Base-by-base conservation (phyloP, 371 early-diverging fungal genomes). In the Haplosporangium sp. region DNA sequence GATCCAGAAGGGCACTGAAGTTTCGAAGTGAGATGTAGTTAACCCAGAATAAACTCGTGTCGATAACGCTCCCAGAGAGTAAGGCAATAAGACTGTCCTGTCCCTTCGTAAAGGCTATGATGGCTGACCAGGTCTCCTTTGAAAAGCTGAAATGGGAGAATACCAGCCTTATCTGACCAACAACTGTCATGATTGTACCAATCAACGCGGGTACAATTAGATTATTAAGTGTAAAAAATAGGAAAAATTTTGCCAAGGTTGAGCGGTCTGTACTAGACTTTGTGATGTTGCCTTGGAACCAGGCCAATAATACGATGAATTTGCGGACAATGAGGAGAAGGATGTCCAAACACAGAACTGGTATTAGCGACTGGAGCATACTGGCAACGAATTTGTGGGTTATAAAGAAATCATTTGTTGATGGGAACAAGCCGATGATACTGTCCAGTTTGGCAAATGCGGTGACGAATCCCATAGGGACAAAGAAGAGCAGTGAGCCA, bases 211-310 rank as follows among this genome's bases (percentile, higher is more conserved):
- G 90, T 13, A 92, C 88, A 56, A 92, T 64, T 20, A 93, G 72
- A 72, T 92, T 92, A 69, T 91, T 91, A 65, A 93, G 72, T 27
- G 94, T 89, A 74, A 92, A 93, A 84, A 95, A 96, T 11, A 90
- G 85, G 73, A 92, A 95, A 69, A 92, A 89, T 78, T 94, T 95
- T 64, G 91, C 86, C 67, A 94, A 86, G 9, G 94, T 92, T 35
- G 88, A 85, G 40, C 94, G 89, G 61, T 96, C 95, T 10, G 93
- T 85, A 3, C 91, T 94, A 0, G 93, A 89, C 40, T 88, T 83
- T 20, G 94, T 93, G 45, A 87, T 68, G 45, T 92, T 92, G n/a
- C 96, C 96, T 83, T 95, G 95, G 66, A 92, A 88, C 42, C 90
- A 83, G 10, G 95, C 89, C 48, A 94, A 65, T 47, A 88, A 82